Percentiles rank a stretch among this genome's conserved stretches.
Evolutionary conservation across 768 basidiomycete species (phyloP).

Genomic region (Lentinus brumalis): DNA sequence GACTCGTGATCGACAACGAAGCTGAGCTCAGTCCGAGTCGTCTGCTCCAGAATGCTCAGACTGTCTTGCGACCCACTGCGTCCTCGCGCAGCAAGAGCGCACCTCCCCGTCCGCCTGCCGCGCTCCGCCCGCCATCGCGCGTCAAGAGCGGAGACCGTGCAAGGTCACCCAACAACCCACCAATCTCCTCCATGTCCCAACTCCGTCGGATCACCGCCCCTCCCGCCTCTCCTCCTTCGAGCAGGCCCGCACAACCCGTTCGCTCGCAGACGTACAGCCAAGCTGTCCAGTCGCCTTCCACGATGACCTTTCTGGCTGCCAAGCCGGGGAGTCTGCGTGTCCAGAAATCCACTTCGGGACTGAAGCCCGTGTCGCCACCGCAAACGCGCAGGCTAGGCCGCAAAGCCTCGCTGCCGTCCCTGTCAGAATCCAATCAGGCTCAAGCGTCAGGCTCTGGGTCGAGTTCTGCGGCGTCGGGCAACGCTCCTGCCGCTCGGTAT

Average conservation of each 20-base stretch:
- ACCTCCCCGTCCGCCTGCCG: conserved; percentile 49
- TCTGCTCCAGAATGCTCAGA: conserved; percentile 52
- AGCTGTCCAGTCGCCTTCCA: conserved; percentile 52
- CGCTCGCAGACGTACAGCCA: conserved; percentile 64
- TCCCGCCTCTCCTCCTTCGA: conserved; percentile 61
- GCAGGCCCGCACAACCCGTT: conserved; percentile 43
- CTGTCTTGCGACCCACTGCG: conserved; percentile 32
- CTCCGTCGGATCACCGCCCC: conserved; percentile 68
- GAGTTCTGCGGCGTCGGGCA: conserved; percentile 37
- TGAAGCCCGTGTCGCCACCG: conserved; percentile 75
- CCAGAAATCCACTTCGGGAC: conserved; percentile 82
- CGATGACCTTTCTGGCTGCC: conserved; percentile 56
- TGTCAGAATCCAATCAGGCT: conserved; percentile 58
- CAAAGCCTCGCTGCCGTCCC: conserved; percentile 78
- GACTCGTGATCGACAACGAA: conserved; percentile 82
- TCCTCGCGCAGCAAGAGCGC: conserved; percentile 57
- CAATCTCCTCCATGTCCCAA: conserved; percentile 68
- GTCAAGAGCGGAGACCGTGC: conserved; percentile 57
- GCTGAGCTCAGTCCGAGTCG: conserved; percentile 81
- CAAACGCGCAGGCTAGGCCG: conserved; percentile 64
- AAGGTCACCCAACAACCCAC: conserved; percentile 72
- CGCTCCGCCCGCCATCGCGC: conserved; percentile 64
- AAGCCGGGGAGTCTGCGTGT: conserved; percentile 78
- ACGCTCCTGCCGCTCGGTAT: conserved; percentile 52
- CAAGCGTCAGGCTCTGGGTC: conserved; percentile 59